A percentile compares a stretch with the other conserved stretches of the same genome.
phyloP scores from a whole-genome alignment of 2,329 filamentous ascomycete genomes.

The Fusarium setosum region DNA sequence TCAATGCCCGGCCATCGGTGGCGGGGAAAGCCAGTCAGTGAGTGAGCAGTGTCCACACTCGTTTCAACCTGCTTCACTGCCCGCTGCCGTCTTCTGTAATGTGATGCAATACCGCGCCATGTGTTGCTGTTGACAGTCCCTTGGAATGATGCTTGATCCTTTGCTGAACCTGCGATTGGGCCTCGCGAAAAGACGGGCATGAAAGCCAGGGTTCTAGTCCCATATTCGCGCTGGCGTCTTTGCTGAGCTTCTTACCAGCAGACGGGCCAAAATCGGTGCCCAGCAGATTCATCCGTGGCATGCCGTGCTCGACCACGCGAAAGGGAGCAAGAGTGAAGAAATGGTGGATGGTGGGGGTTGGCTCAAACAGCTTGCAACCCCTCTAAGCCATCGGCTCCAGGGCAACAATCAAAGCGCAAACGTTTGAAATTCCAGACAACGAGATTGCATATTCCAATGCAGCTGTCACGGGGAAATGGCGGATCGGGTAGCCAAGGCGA shows the following conservation, averaged over 20 bases:
- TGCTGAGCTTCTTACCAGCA: slow-evolving; percentile 1
- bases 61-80: slow-evolving; percentile 35
- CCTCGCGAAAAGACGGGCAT: neutral
- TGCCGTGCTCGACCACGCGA: neutral
- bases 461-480: neutral
- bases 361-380: slow-evolving; percentile 3
- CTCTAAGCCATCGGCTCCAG: neutral
- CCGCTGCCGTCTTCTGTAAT: slow-evolving; percentile 20
- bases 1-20: slow-evolving; percentile 9
- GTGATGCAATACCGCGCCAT: slow-evolving; percentile 35
- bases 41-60: slow-evolving; percentile 39
- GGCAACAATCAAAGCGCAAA: slow-evolving; percentile 1
- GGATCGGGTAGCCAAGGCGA: neutral
- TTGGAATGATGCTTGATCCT: slow-evolving; percentile 21
- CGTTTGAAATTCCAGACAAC: neutral
- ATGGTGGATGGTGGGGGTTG: slow-evolving; percentile 4
- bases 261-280: slow-evolving; percentile 6
- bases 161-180: slow-evolving; percentile 18
- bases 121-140: slow-evolving; percentile 13
- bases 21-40: slow-evolving; percentile 14
- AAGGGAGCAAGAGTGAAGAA: slow-evolving; percentile 8
- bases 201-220: slow-evolving; percentile 2
- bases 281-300: slow-evolving; percentile 7
- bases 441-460: neutral
- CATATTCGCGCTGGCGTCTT: neutral